Evolutionary conservation across 2,329 filamentous ascomycete species (phyloP).

Genomic region (Exophiala spinifera): DNA sequence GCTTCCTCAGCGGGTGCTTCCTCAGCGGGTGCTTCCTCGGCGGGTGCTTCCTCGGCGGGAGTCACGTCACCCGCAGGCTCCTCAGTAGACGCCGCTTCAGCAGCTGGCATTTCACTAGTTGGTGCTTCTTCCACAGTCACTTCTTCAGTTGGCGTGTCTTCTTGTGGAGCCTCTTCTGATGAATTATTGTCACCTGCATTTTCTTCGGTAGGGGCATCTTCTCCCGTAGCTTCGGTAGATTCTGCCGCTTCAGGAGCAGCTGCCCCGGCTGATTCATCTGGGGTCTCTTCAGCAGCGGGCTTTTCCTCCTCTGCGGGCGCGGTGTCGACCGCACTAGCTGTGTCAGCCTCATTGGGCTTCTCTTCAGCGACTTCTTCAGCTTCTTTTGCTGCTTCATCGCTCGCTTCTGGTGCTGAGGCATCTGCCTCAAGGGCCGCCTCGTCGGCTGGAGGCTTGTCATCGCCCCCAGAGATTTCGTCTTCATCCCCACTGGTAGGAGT

Average conservation of each 20-base stretch:
- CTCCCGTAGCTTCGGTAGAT: background rate
- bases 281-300: background rate
- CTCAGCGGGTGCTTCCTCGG: conserved; percentile 15
- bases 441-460: background rate
- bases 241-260: background rate
- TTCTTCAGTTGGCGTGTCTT: conserved; percentile 1
- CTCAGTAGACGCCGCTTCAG: conserved; percentile 11
- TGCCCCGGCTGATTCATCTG: background rate
- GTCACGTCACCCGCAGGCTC: conserved; percentile 2
- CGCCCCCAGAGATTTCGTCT: background rate
- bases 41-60: conserved; percentile 6
- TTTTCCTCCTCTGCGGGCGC: background rate
- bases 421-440: background rate
- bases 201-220: conserved; percentile 3
- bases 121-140: conserved; percentile 11
- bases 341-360: background rate
- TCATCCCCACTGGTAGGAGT: background rate
- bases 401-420: background rate
- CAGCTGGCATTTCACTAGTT: conserved; percentile 17
- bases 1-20: conserved; percentile 13
- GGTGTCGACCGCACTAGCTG: background rate
- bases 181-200: conserved; percentile 1
- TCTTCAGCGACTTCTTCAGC: background rate
- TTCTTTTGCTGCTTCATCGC: background rate
- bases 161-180: conserved; percentile 3